A percentile compares a stretch with the other conserved stretches of the same genome.
These are phyloP conservation scores for Larix kaempferi DNA, from an alignment of 75 land plant genomes.

Conservation along the genomic window DNA sequence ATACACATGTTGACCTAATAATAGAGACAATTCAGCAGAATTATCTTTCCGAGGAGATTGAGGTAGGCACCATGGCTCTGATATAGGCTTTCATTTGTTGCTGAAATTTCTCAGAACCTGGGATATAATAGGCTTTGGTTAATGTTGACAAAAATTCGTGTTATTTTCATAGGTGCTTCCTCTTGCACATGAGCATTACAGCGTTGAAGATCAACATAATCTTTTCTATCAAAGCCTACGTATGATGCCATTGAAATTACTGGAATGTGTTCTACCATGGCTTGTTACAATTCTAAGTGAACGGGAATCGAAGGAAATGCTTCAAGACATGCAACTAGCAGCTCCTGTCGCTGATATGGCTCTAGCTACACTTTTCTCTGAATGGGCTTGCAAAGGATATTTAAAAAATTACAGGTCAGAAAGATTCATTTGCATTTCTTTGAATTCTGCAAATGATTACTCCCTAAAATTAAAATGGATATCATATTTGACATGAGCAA, in stretches of 20 bases:
- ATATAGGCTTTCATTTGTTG: neutral
- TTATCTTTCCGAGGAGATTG: constrained; percentile 41
- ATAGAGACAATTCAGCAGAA: constrained; percentile 30
- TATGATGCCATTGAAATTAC: constrained; percentile 68
- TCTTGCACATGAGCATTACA: constrained; percentile 36
- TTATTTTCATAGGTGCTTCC: constrained; percentile 45
- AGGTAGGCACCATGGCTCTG: constrained; percentile 30
- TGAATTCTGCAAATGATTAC: constrained; percentile 17
- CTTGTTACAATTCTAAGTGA: constrained; percentile 53
- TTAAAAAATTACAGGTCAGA: constrained; percentile 27
- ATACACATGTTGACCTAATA: constrained; percentile 40
- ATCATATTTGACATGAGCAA: constrained; percentile 3
- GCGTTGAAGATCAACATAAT: constrained; percentile 35
- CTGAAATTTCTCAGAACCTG: neutral
- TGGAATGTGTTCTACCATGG: constrained; percentile 65
- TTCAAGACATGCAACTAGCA: constrained; percentile 46
- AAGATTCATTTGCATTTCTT: constrained; percentile 22
- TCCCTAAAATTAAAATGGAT: constrained; percentile 9
- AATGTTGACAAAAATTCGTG: neutral
- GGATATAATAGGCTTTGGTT: neutral
- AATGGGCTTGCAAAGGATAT: constrained; percentile 60
- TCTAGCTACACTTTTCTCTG: constrained; percentile 52
- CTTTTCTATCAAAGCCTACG: constrained; percentile 51
- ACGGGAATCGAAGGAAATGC: constrained; percentile 47
- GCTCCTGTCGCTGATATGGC: constrained; percentile 35